phyloP scores from a whole-genome alignment of 2,329 filamentous ascomycete species.

The Proliferodiscus dingleyae region DNA sequence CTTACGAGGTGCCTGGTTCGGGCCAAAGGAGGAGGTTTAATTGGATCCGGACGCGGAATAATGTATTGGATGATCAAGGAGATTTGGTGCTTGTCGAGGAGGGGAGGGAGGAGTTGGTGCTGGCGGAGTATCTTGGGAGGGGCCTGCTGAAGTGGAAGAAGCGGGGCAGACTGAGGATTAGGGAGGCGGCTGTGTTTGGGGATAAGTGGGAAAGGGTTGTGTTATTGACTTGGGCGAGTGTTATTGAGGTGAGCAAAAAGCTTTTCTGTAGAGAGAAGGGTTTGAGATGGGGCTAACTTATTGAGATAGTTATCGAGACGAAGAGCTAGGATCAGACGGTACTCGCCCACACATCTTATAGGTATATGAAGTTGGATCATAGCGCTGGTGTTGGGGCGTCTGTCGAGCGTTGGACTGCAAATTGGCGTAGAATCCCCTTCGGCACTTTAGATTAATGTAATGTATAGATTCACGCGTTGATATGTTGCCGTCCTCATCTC shows the following conservation, averaged over 20 bases:
- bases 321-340: conserved; percentile 18
- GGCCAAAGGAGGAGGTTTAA: conserved; percentile 15
- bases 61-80: conserved; percentile 22
- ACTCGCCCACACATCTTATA: conserved; percentile 22
- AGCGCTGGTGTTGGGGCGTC: not conserved
- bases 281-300: conserved; percentile 1
- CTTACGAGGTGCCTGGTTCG: conserved; percentile 5
- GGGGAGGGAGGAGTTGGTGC: conserved; percentile 16
- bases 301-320: conserved; percentile 17
- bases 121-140: conserved; percentile 22
- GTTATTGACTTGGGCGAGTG: conserved; percentile 21
- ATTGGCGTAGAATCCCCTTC: no score
- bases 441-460: no score
- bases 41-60: conserved; percentile 25
- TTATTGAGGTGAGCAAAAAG: conserved; percentile 18
- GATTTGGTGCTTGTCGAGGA: conserved; percentile 23
- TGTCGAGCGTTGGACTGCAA: no score
- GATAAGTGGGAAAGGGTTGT: conserved; percentile 20
- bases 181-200: conserved; percentile 13
- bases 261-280: not conserved
- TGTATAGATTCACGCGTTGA: no score
- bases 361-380: conserved; percentile 7
- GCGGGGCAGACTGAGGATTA: conserved; percentile 18
- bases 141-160: conserved; percentile 26
- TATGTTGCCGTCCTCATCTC: no score